Base-by-base conservation (phyloP, 768 basidiomycete species). In the Paxillus rubicundulus region DNA sequence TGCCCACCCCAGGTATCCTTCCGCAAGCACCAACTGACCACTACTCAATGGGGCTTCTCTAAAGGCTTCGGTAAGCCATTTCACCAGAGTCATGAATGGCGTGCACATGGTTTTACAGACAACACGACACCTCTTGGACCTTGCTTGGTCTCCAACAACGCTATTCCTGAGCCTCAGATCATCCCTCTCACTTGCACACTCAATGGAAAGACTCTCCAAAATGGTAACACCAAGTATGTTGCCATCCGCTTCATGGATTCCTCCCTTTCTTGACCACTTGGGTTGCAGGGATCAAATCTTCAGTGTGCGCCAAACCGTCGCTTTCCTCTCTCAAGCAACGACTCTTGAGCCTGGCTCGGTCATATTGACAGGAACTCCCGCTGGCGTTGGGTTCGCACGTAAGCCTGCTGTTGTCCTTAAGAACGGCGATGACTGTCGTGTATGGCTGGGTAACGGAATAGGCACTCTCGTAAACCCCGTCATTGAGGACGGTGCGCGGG, bases 1-100 rank as follows among this genome's bases (percentile, higher is more conserved):
- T 48, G 30, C 32, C 17, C 45, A 16, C 13, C 27, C 2, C 50
- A 66, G 64, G 78, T 89, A 3, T 92, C 90, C 5, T 92, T 92
- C 80, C 81, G 92, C 38, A 83, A 85, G 57, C 85, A 87, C 60
- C 92, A 94, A 65, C 73, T 88, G 70, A 81, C 82, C 4, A 84
- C 86, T 9, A 85, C 86, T 1, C 92, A 95, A 60, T 95, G 92
- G 92, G 75, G 80, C 28, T 93, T 91, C 70, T 91, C 89, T 24
- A 95, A 95, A 69, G 78, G 86, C 38, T 95, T 92, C 59, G 92
- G 90, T 86, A 52, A 21, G 78, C 60, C 38, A 16, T 5, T 32
- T 17, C 4, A 28, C 12, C 18, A 13, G 8, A 14, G 30, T 42
- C 18, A 18, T 33, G 4, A 13, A 5, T 2, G 16, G 5, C 32